These are phyloP conservation scores for Ophiocordyceps camponoti-floridani DNA, from an alignment of 2,329 filamentous ascomycete genomes.

Conservation along the genomic window DNA sequence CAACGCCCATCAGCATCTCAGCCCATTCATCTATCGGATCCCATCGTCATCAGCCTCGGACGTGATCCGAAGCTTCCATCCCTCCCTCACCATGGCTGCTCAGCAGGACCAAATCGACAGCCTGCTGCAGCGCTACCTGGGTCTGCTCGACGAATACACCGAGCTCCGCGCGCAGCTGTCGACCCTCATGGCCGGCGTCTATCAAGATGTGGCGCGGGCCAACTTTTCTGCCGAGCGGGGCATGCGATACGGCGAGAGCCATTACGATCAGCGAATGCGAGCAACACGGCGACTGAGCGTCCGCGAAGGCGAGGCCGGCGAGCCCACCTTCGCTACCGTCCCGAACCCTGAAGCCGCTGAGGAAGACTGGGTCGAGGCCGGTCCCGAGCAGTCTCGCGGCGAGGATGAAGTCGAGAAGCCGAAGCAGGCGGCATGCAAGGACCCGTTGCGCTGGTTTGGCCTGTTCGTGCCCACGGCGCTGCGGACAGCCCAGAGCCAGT, in stretches of 20 bases:
- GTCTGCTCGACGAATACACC: constrained; percentile 49
- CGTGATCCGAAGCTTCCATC: not conserved
- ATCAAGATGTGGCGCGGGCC: constrained; percentile 48
- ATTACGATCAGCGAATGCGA: constrained; percentile 59
- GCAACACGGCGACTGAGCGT: constrained; percentile 28
- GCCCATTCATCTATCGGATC: not conserved
- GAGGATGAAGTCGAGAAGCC: not conserved
- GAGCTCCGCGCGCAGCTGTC: constrained; percentile 35
- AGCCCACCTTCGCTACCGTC: constrained; percentile 6
- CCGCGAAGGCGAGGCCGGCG: constrained; percentile 2
- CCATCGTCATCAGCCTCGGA: not conserved
- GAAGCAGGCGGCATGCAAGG: not conserved
- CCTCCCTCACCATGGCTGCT: not conserved
- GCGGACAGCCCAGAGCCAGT: constrained; percentile 39
- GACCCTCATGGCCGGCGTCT: constrained; percentile 34
- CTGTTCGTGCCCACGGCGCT: constrained; percentile 33
- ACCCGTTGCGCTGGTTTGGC: constrained; percentile 40
- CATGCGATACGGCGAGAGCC: constrained; percentile 47
- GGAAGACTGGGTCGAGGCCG: too few species aligned
- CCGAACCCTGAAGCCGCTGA: not conserved
- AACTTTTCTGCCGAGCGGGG: constrained; percentile 53
- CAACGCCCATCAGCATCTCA: not conserved
- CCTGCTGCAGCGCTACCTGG: constrained; percentile 47
- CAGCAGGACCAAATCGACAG: constrained; percentile 29
- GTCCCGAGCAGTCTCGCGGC: too few species aligned